Base-by-base conservation (phyloP, 257 asterid genomes). In the Voacanga thouarsii region DNA sequence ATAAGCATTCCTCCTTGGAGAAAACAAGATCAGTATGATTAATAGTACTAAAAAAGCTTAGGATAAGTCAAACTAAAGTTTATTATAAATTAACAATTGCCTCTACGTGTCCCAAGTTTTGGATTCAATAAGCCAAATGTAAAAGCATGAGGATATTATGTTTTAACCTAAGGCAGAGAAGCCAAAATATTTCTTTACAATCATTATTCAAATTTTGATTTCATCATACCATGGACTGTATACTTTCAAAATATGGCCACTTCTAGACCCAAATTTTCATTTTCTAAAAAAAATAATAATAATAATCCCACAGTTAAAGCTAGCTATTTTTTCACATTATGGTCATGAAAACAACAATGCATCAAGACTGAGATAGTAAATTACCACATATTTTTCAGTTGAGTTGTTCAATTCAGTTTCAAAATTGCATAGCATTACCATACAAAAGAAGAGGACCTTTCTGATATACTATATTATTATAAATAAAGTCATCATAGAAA, bases 1-100 rank as follows among this genome's bases (percentile, higher is more conserved):
- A 86, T 90, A 65, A 95, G 97, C 97, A 95, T 91, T 78, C 98
- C 99, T 92, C 88, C 93, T 97, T 95, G 89, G 83, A 81, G 49
- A 57, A 77, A 75, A 45, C 64, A 80, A 86, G 81, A 64, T 15
- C 28, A 44, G 33, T 71, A 44, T 3, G 15, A 49, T 73, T 73
- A 56, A 33, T 21, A 74, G 9, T 10, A 30, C 24, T 19, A 12
- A 59, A 37, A 61, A 57, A 43, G 51, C 1, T n/a, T 0, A 49
- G 64, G 18, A 19, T 44, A 26, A 18, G 26, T 26, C 57, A 18
- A 30, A 44, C 11, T 18, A 33, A n/a, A 45, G n/a, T 45, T 53
- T 51, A 50, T 3, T n/a, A 53, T 37, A 28, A 23, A 56, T 41
- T 47, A 39, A 65, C 19, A 59, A 51, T 53, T 39, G 3, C 37